These are phyloP conservation scores for Fagus crenata DNA, from an alignment of 306 rosid genomes.

Conservation along the genomic window DNA sequence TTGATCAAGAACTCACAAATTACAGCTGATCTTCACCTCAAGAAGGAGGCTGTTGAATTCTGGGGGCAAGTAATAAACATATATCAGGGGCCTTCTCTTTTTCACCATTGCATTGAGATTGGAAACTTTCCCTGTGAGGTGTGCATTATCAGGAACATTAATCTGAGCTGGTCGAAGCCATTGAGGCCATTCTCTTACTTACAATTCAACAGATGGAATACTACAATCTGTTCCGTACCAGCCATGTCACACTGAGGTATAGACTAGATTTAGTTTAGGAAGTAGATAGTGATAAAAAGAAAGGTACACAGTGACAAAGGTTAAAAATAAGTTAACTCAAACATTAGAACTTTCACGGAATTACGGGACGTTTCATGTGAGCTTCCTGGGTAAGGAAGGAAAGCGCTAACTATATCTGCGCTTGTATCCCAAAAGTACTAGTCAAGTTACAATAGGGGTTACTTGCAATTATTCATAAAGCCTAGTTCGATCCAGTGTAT, in stretches of 20 bases:
- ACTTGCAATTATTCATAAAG: too few species aligned
- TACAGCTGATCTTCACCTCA: constrained; percentile 58
- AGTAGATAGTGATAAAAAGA: constrained; percentile 12
- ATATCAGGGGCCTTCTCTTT: constrained; percentile 90
- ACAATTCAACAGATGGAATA: constrained; percentile 66
- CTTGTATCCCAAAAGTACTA: too few species aligned
- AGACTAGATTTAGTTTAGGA: constrained; percentile 36
- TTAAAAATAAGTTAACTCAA: neutral
- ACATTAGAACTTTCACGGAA: neutral
- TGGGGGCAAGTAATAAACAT: constrained; percentile 85
- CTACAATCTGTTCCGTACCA: constrained; percentile 99
- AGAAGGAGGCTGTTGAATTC: constrained; percentile 84
- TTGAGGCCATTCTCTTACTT: constrained; percentile 81
- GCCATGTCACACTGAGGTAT: constrained; percentile 78
- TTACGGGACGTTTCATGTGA: neutral
- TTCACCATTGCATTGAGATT: constrained; percentile 59
- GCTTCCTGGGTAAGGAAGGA: too few species aligned
- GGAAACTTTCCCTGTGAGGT: constrained; percentile 34
- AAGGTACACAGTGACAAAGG: constrained; percentile 1
- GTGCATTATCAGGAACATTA: constrained; percentile 54
- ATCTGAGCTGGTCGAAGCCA: constrained; percentile 90
- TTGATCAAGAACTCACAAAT: constrained; percentile 18
- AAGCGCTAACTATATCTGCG: too few species aligned
- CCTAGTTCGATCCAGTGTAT: too few species aligned
- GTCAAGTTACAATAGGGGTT: too few species aligned